These are phyloP conservation scores for Artemisia argyi DNA, from an alignment of 129 eudicot genomes.

Conservation along the genomic window DNA sequence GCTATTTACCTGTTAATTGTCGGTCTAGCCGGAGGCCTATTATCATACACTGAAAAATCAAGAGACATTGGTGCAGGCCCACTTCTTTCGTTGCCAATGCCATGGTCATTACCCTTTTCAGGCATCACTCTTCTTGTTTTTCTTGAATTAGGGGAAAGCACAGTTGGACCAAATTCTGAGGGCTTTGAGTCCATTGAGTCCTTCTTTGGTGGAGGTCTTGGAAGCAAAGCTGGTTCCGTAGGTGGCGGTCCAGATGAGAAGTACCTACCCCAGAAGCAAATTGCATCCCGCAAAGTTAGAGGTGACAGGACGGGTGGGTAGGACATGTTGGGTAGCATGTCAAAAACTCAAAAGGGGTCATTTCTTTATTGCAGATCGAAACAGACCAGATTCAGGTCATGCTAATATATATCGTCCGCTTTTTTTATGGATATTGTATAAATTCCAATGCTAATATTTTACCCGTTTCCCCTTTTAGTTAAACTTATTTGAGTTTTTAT, in stretches of 20 bases:
- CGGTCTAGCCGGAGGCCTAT: conserved; percentile 82
- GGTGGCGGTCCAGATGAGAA: conserved; percentile 86
- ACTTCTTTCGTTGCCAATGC: conserved; percentile 64
- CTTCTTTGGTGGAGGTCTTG: conserved; percentile 83
- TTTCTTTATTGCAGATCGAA: too few relatives aligned
- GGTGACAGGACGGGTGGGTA: too few relatives aligned
- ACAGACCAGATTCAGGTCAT: too few relatives aligned
- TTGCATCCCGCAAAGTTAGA: background rate
- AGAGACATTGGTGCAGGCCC: conserved; percentile 83
- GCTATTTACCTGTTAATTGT: conserved; percentile 84
- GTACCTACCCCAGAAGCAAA: conserved; percentile 45
- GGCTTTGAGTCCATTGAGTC: conserved; percentile 54
- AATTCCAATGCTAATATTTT: too few relatives aligned
- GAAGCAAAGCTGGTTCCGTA: conserved; percentile 84
- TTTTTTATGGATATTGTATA: too few relatives aligned
- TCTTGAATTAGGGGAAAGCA: conserved; percentile 81
- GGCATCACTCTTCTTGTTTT: conserved; percentile 86
- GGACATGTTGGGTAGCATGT: too few relatives aligned
- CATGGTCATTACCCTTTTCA: conserved; percentile 64
- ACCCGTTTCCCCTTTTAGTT: too few relatives aligned
- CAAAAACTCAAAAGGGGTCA: background rate
- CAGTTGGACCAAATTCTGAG: conserved; percentile 60
- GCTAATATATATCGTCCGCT: too few relatives aligned
- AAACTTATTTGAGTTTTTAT: too few relatives aligned
- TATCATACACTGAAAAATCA: conserved; percentile 77